A percentile compares a stretch with the other conserved stretches of the same genome.
Conservation (phyloP, 2,329 filamentous ascomycete species). For the Mycosphaerella sp. region DNA sequence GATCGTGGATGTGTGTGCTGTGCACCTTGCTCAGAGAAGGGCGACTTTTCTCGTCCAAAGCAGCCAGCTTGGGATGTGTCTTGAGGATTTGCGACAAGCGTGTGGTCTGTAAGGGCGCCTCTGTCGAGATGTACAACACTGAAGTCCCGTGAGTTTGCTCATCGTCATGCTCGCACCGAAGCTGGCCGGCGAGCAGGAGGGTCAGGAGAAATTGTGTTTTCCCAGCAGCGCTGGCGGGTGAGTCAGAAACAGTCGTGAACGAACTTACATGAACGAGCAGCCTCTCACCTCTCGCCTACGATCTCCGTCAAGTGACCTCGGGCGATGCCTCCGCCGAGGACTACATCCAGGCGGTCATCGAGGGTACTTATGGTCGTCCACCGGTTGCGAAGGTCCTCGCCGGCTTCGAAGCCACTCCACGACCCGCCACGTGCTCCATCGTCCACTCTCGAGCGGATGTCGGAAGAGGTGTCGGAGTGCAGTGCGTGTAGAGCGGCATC, state of each 20-base stretch:
- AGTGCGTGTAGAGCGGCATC: conserved; percentile 64
- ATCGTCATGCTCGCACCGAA: conserved; percentile 47
- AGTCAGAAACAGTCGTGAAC: conserved; percentile 7
- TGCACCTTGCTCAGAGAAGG: conserved; percentile 72
- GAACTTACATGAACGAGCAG: conserved; percentile 8
- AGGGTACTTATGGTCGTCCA: conserved; percentile 71
- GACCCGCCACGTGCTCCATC: background rate
- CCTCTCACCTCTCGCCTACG: conserved; percentile 70
- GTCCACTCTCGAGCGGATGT: background rate
- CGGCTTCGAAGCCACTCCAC: conserved; percentile 23
- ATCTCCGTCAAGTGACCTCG: conserved; percentile 80
- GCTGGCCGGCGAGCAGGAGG: conserved; percentile 76
- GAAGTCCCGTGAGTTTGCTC: conserved; percentile 53
- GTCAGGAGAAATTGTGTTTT: conserved; percentile 92
- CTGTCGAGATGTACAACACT: conserved; percentile 92
- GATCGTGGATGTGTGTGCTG: conserved; percentile 76
- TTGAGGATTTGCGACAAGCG: conserved; percentile 74
- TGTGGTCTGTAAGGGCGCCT: conserved; percentile 73
- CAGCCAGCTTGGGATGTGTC: conserved; percentile 56
- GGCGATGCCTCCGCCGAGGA: conserved; percentile 72
- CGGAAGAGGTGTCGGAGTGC: conserved; percentile 34
- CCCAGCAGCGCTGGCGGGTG: conserved; percentile 61
- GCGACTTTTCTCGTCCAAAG: conserved; percentile 36
- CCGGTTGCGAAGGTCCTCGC: conserved; percentile 38
- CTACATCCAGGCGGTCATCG: conserved; percentile 63